Conservation (phyloP, 768 basidiomycete species). For the Panellus pusillus region DNA sequence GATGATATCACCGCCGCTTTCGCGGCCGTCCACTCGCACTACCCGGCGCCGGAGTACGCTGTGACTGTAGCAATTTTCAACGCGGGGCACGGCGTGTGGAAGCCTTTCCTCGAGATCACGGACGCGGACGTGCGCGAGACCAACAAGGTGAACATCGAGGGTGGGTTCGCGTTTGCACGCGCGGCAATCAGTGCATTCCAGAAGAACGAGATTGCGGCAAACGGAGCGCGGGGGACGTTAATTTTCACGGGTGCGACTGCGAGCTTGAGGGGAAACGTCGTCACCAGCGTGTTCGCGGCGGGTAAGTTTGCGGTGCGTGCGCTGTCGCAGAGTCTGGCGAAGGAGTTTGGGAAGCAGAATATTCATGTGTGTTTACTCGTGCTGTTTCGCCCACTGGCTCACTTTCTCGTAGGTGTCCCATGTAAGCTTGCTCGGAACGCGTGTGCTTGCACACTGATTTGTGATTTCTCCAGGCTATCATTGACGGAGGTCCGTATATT, state of each 20-base stretch:
- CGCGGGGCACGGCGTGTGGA: slow-evolving; percentile 56
- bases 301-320: slow-evolving; percentile 64
- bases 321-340: slow-evolving; percentile 68
- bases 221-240: slow-evolving; percentile 59
- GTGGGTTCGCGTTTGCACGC: slow-evolving; percentile 63
- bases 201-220: slow-evolving; percentile 45
- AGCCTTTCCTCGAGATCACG: slow-evolving; percentile 65
- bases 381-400: background rate
- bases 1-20: slow-evolving; percentile 53
- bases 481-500: slow-evolving; percentile 55
- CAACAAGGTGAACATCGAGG: slow-evolving; percentile 53
- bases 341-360: slow-evolving; percentile 73
- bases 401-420: slow-evolving; percentile 53
- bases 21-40: slow-evolving; percentile 43
- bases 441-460: background rate
- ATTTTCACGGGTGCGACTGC: slow-evolving; percentile 79
- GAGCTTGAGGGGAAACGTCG: slow-evolving; percentile 57
- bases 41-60: slow-evolving; percentile 46
- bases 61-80: slow-evolving; percentile 70
- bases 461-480: slow-evolving; percentile 48
- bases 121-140: slow-evolving; percentile 54
- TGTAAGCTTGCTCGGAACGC: slow-evolving; percentile 39
- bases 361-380: slow-evolving; percentile 55
- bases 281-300: slow-evolving; percentile 62
- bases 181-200: slow-evolving; percentile 61